Base-by-base conservation (phyloP, 805 yeast species). In the Dipodascus geniculatus region DNA sequence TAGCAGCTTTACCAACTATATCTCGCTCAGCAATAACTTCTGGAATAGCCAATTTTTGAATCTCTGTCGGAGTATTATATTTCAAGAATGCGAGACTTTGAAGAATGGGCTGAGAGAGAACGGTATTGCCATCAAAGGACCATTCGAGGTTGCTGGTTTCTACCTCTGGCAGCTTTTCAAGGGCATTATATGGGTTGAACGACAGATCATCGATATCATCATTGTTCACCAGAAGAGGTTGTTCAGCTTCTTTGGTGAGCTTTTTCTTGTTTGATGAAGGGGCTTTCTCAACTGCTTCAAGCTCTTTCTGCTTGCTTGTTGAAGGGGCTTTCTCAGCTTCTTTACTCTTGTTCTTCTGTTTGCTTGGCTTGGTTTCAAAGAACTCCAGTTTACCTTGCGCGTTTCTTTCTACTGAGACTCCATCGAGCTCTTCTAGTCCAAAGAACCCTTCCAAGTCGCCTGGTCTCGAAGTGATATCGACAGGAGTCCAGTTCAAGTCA, bases 381-480 rank as follows among this genome's bases (percentile, higher is more conserved):
- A 20, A 6, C 42, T 48, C 51, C 2, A 51, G 54, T 50, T 56
- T 52, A 35, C 55, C 60, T 53, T 55, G 52, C 56, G 51, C 59
- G 57, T 50, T 53, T 58, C 44, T 60, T 56, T 85, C 80, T 3
- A 91, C 90, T 62, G 78, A 90, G 33, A 91, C 97, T 48, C 96
- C 97, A 54, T 88, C 96, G 51, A 93, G 76, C 65, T 91, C 98
- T 66, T 91, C 99, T 35, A 93, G 71, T 0, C 97, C 99, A 65
- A 82, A 88, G 61, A 90, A 84, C 0, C 96, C 96, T 59, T 86
- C 90, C 63, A 85, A 87, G 67, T 88, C 96, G 56, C 82, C 96
- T 51, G 87, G 68, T 23, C 87, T 82, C 58, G 87, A 91, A 2
- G 95, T 91, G 52, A 90, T 77, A 1, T 82, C 85, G 4, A 90